Percentiles rank a stretch among this genome's conserved stretches.
Conservation (phyloP, 192 early-diverging fungal genomes). For the Entomortierella parvispora region DNA sequence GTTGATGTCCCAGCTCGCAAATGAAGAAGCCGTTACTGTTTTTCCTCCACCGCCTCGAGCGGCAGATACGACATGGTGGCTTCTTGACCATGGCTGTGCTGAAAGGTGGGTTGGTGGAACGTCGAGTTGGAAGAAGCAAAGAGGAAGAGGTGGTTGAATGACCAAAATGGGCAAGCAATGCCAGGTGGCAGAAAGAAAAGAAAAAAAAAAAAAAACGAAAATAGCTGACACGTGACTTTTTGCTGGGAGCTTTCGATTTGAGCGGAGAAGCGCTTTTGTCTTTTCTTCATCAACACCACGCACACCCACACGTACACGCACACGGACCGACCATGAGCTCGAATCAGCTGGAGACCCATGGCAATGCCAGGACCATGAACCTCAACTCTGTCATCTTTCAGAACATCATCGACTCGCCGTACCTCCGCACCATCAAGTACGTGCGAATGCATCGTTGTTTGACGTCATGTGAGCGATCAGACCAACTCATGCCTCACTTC, state of each 20-base stretch:
- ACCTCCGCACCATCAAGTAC: slow-evolving; percentile 80
- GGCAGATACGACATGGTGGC: slow-evolving; percentile 24
- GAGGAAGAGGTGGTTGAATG: too few species aligned
- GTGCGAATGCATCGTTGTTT: slow-evolving; percentile 19
- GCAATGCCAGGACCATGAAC: slow-evolving; percentile 86
- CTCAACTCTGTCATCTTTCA: slow-evolving; percentile 76
- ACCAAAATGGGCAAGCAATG: too few species aligned
- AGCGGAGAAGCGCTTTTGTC: too few species aligned
- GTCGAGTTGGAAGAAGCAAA: neutral
- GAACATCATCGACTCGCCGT: slow-evolving; percentile 78
- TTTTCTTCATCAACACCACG: too few species aligned
- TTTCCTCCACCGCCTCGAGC: slow-evolving; percentile 24
- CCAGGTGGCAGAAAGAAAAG: neutral
- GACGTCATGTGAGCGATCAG: neutral
- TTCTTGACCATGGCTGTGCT: slow-evolving; percentile 3
- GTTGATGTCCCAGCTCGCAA: slow-evolving; percentile 31
- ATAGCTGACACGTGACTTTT: too few species aligned
- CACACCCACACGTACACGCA: too few species aligned
- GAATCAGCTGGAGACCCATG: slow-evolving; percentile 73
- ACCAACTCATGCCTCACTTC: too few species aligned
- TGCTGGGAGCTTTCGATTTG: too few species aligned
- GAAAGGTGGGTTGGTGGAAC: neutral
- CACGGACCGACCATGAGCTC: slow-evolving; percentile 32
- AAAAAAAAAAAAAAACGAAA: too few species aligned
- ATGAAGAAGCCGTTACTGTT: slow-evolving; percentile 28